Evolutionary conservation across 73 alveolate genomes (phyloP).

Genomic region (Tetrahymena malaccensis): DNA sequence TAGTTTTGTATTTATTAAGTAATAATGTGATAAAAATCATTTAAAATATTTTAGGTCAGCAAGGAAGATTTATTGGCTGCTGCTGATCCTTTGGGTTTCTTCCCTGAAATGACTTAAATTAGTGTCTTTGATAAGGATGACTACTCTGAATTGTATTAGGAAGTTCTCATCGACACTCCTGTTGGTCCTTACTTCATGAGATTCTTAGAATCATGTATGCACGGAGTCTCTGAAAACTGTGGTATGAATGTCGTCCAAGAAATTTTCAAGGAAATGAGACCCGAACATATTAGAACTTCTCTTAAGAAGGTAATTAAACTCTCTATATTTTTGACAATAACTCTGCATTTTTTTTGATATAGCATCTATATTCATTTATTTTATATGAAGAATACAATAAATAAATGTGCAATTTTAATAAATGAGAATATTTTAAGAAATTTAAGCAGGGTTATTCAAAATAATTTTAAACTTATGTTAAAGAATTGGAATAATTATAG

Average conservation of each 20-base stretch:
- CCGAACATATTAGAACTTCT: conserved; percentile 38
- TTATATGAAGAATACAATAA: too few species aligned
- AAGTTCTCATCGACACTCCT: conserved; percentile 95
- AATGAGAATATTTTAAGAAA: too few species aligned
- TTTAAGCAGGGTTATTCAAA: too few species aligned
- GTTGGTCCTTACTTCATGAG: conserved; percentile 92
- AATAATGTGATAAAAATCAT: background rate
- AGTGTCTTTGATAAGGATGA: conserved; percentile 91
- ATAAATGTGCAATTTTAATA: too few species aligned
- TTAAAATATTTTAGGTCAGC: background rate
- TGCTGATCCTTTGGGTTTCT: conserved; percentile 96
- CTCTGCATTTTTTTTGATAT: too few species aligned
- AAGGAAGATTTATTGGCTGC: conserved; percentile 58
- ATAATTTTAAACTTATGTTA: too few species aligned
- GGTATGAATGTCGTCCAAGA: conserved; percentile 36
- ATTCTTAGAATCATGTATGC: conserved; percentile 85
- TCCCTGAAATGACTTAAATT: conserved; percentile 94
- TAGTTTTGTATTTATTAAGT: background rate
- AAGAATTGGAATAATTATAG: background rate
- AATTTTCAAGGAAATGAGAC: conserved; percentile 45
- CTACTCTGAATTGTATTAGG: conserved; percentile 87
- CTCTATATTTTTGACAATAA: too few species aligned
- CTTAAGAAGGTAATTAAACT: conserved; percentile 10
- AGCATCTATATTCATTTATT: too few species aligned
- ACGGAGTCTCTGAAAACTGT: conserved; percentile 56